Conservation (phyloP, 805 yeast genomes). For the Saccharomycopsis fibuligera region DNA sequence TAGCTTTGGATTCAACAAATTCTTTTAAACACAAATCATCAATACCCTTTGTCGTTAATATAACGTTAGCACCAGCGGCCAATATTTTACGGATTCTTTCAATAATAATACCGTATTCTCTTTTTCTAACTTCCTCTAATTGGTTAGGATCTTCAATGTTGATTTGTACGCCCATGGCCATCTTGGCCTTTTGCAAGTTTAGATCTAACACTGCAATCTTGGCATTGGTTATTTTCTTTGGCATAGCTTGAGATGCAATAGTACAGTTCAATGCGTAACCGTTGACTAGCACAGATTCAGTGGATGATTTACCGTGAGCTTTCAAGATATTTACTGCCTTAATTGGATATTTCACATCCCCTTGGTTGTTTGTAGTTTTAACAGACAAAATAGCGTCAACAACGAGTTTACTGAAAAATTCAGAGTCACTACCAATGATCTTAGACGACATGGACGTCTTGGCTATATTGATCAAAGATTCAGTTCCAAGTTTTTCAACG, state of each 20-base stretch:
- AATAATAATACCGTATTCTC: constrained; percentile 79
- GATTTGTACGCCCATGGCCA: constrained; percentile 98
- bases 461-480: constrained; percentile 83
- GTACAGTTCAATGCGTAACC: constrained; percentile 98
- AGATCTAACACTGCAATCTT: constrained; percentile 85
- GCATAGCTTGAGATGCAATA: constrained; percentile 96
- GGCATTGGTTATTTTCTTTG: constrained; percentile 59
- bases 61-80: constrained; percentile 87
- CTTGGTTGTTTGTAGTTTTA: constrained; percentile 80
- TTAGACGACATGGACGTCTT: constrained; percentile 96
- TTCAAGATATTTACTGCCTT: constrained; percentile 94
- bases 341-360: constrained; percentile 88
- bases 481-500: constrained; percentile 74
- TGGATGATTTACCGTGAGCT: constrained; percentile 92
- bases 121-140: constrained; percentile 82
- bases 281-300: constrained; percentile 77
- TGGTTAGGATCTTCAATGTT: constrained; percentile 97
- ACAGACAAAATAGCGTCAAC: constrained; percentile 96
- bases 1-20: constrained; percentile 84
- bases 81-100: constrained; percentile 80
- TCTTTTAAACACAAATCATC: constrained; percentile 89
- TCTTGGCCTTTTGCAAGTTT: constrained; percentile 89
- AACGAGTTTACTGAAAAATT: constrained; percentile 81
- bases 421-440: constrained; percentile 90
- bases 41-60: constrained; percentile 88